These are phyloP conservation scores for Clavariopsis aquatica DNA, from an alignment of 495 filamentous ascomycete species.

Conservation along the genomic window DNA sequence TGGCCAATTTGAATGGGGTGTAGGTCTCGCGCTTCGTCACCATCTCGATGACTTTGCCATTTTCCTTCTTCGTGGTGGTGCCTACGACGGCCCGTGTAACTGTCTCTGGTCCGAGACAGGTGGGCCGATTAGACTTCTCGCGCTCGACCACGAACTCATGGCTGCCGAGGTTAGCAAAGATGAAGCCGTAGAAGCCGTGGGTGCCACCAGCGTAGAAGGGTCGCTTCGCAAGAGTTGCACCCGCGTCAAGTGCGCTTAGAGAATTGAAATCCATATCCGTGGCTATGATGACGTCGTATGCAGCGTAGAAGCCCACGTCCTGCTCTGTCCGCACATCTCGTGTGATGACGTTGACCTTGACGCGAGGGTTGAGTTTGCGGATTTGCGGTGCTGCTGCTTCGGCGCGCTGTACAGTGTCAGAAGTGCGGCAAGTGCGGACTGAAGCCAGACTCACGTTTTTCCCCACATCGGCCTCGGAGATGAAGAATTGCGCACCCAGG, in stretches of 20 bases:
- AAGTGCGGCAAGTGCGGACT: not conserved
- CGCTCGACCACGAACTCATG: slow-evolving; percentile 89
- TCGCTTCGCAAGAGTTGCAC: slow-evolving; percentile 69
- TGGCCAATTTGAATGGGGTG: slow-evolving; percentile 76
- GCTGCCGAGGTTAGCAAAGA: slow-evolving; percentile 86
- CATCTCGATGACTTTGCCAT: slow-evolving; percentile 73
- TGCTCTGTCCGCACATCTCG: slow-evolving; percentile 60
- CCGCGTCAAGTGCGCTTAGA: slow-evolving; percentile 76
- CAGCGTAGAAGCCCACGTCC: slow-evolving; percentile 67
- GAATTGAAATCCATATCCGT: slow-evolving; percentile 76
- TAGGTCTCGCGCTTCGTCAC: slow-evolving; percentile 92
- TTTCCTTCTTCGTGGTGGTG: slow-evolving; percentile 70
- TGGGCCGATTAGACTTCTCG: slow-evolving; percentile 71
- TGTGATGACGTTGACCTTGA: slow-evolving; percentile 70
- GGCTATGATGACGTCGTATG: slow-evolving; percentile 87
- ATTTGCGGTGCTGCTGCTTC: slow-evolving; percentile 77
- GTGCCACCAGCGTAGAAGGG: slow-evolving; percentile 87
- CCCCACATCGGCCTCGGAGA: slow-evolving; percentile 71
- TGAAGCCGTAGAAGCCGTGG: slow-evolving; percentile 91
- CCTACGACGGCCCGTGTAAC: slow-evolving; percentile 73
- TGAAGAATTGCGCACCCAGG: slow-evolving; percentile 85
- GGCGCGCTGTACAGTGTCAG: slow-evolving; percentile 62
- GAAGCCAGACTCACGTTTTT: slow-evolving; percentile 60
- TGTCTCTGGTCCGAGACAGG: slow-evolving; percentile 66
- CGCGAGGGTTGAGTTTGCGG: slow-evolving; percentile 85